These are phyloP conservation scores for Flaveria ramosissima DNA, from an alignment of 129 eudicot species.

Conservation along the genomic window DNA sequence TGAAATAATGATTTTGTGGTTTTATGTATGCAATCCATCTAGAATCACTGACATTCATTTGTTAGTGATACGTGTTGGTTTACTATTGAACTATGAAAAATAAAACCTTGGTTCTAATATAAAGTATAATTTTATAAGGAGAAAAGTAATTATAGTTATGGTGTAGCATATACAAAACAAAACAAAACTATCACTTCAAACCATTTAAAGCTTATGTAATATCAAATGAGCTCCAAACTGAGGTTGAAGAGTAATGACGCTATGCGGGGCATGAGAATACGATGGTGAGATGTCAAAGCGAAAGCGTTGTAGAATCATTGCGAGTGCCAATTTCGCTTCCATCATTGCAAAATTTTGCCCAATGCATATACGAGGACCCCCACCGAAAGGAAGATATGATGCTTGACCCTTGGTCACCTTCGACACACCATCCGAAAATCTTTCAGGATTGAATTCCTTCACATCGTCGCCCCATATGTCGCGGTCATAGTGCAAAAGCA, in stretches of 20 bases:
- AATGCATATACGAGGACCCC: slow-evolving; percentile 29
- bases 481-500: slow-evolving; percentile 19
- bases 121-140: no score
- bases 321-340: slow-evolving; percentile 25
- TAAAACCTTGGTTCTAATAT: no score
- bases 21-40: no score
- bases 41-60: no score
- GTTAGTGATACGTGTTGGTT: no score
- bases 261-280: slow-evolving; percentile 24
- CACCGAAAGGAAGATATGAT: slow-evolving; percentile 27
- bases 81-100: no score
- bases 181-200: not conserved
- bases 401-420: slow-evolving; percentile 29
- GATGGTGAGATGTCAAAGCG: slow-evolving; percentile 22
- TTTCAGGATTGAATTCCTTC: slow-evolving; percentile 34
- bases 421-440: slow-evolving; percentile 27
- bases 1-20: no score
- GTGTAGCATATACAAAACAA: not conserved
- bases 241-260: slow-evolving; percentile 13
- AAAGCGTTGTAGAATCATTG: slow-evolving; percentile 21
- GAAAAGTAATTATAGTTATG: no score
- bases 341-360: slow-evolving; percentile 14
- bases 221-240: slow-evolving; percentile 24
- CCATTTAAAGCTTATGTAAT: slow-evolving; percentile 9
- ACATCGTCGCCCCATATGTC: slow-evolving; percentile 39